phyloP scores from a whole-genome alignment of 2,329 filamentous ascomycete genomes.

The Exserohilum turcica region DNA sequence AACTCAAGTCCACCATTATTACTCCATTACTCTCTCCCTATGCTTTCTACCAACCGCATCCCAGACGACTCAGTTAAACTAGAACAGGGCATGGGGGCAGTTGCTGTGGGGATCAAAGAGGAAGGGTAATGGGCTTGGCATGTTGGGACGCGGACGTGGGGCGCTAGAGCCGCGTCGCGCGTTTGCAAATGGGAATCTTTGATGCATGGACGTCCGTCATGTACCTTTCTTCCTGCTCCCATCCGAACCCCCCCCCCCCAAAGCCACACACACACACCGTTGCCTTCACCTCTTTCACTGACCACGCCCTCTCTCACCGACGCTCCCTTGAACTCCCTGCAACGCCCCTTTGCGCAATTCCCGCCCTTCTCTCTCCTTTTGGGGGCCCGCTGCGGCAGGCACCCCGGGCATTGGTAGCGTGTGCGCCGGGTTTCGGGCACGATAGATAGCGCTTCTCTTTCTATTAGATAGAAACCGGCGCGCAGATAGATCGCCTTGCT shows the following conservation, averaged over 20 bases:
- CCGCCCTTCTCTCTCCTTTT: neutral
- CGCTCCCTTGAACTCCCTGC: constrained; percentile 3
- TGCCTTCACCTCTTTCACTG: constrained; percentile 3
- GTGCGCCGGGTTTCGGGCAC: constrained; percentile 2
- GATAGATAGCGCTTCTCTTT: constrained; percentile 10
- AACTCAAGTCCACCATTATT: no score
- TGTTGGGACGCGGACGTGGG: constrained; percentile 16
- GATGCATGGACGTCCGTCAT: constrained; percentile 23
- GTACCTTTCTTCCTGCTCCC: constrained; percentile 14
- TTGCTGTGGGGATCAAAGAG: constrained; percentile 14
- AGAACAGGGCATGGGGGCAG: neutral
- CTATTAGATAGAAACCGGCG: constrained; percentile 19
- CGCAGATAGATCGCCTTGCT: neutral
- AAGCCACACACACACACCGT: constrained; percentile 2
- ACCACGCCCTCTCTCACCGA: constrained; percentile 6
- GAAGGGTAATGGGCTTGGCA: constrained; percentile 33
- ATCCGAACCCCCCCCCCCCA: constrained; percentile 8
- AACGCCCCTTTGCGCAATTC: neutral
- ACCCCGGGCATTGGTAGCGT: constrained; percentile 1
- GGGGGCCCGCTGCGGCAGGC: neutral
- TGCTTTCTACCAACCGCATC: no score
- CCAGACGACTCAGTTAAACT: no score
- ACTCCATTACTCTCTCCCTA: no score
- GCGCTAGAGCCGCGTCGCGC: constrained; percentile 28
- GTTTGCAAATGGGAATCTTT: constrained; percentile 31